Evolutionary conservation across 2,329 filamentous ascomycete species (phyloP).

Genomic region (Arachnopeziza araneosa): DNA sequence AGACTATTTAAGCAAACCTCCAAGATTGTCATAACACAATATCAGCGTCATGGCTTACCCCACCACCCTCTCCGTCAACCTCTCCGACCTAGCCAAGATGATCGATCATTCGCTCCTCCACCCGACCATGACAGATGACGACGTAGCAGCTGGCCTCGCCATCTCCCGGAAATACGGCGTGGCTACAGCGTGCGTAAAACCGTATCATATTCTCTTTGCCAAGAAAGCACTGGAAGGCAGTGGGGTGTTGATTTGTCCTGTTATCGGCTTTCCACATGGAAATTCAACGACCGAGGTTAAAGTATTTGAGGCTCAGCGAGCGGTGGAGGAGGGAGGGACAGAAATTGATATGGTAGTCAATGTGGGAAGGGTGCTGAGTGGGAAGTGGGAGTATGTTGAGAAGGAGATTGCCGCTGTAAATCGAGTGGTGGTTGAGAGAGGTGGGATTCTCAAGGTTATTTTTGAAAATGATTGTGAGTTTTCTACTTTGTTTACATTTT

Average conservation of each 20-base stretch:
- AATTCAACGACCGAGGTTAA: slow-evolving; percentile 50
- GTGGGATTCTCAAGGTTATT: slow-evolving; percentile 52
- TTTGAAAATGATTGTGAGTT: slow-evolving; percentile 51
- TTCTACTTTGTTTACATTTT: background rate
- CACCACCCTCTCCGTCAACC: slow-evolving; percentile 15
- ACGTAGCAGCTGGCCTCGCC: slow-evolving; percentile 44
- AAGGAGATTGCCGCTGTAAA: slow-evolving; percentile 48
- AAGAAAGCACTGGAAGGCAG: slow-evolving; percentile 41
- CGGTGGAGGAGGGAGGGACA: slow-evolving; percentile 41
- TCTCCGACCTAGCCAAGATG: slow-evolving; percentile 44
- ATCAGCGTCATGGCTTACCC: background rate
- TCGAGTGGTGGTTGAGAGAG: slow-evolving; percentile 37
- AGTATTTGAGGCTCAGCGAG: slow-evolving; percentile 45
- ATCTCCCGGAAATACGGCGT: slow-evolving; percentile 44
- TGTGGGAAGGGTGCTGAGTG: slow-evolving; percentile 50
- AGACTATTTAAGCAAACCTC: too few relatives aligned
- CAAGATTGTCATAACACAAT: background rate
- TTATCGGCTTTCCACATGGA: slow-evolving; percentile 49
- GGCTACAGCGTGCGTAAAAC: slow-evolving; percentile 53
- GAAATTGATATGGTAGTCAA: slow-evolving; percentile 60
- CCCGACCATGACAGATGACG: slow-evolving; percentile 53
- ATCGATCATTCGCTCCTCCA: slow-evolving; percentile 59
- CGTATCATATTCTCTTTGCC: slow-evolving; percentile 47
- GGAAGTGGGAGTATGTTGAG: slow-evolving; percentile 51
- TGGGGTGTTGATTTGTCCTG: slow-evolving; percentile 43